These are phyloP conservation scores for Rhodotorula kratochvilovae DNA, from an alignment of 768 basidiomycete genomes.

Conservation along the genomic window DNA sequence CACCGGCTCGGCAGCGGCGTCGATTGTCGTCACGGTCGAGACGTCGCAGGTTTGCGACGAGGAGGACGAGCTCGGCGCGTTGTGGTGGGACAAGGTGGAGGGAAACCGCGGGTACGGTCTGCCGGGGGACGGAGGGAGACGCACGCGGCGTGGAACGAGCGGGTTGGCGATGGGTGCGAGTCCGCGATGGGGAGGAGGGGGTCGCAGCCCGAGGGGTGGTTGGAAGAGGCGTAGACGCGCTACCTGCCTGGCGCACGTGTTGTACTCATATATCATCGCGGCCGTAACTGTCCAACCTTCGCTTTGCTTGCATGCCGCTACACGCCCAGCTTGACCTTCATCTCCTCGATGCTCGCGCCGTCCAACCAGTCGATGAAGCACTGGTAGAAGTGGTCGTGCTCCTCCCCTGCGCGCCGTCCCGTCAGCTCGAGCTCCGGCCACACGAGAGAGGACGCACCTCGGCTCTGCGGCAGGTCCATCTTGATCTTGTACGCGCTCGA, in stretches of 20 bases:
- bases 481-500: conserved; percentile 32
- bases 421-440: no score
- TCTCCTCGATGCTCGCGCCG: conserved; percentile 36
- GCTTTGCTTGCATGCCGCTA: background rate
- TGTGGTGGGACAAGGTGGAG: no score
- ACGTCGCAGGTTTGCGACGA: background rate
- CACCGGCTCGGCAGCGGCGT: background rate
- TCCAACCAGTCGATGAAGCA: conserved; percentile 40
- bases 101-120: no score
- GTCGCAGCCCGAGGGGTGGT: no score
- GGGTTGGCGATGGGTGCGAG: no score
- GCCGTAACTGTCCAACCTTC: no score
- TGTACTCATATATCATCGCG: no score
- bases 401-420: conserved; percentile 18
- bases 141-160: no score
- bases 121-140: no score
- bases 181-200: no score
- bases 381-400: conserved; percentile 41
- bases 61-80: background rate
- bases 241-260: no score
- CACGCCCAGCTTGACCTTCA: conserved; percentile 40
- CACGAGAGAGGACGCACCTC: background rate
- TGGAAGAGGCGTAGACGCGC: no score
- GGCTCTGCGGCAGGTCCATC: conserved; percentile 35
- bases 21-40: background rate